Conservation (phyloP, 2,329 filamentous ascomycete species). For the Phaeosphaeriaceae sp. region DNA sequence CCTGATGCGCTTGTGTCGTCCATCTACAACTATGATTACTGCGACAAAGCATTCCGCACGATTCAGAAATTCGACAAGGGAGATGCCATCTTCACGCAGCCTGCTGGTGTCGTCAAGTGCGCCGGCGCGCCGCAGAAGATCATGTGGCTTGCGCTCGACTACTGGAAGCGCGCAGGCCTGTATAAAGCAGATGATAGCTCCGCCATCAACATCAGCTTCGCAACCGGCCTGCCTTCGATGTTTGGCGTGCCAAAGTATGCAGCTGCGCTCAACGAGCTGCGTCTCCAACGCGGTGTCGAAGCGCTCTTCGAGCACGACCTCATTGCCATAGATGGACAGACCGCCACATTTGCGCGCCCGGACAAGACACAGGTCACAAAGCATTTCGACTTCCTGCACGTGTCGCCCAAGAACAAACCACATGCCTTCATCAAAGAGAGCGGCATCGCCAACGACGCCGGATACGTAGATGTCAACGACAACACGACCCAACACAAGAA, state of each 20-base stretch:
- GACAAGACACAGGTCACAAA: conserved; percentile 35
- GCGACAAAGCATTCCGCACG: conserved; percentile 45
- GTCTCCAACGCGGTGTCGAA: conserved; percentile 45
- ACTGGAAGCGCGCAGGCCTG: conserved; percentile 45
- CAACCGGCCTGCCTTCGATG: conserved; percentile 49
- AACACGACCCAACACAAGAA: conserved; percentile 46
- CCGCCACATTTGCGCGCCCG: conserved; percentile 40
- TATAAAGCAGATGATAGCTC: conserved; percentile 40
- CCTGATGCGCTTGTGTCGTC: conserved; percentile 44
- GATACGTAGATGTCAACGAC: conserved; percentile 48
- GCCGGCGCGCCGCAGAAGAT: conserved; percentile 51
- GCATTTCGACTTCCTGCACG: conserved; percentile 49
- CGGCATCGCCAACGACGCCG: conserved; percentile 42
- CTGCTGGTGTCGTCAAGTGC: conserved; percentile 49
- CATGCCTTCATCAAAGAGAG: conserved; percentile 47
- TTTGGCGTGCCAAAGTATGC: conserved; percentile 52
- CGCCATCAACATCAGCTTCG: conserved; percentile 47
- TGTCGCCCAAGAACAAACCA: conserved; percentile 48
- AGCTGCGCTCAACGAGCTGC: conserved; percentile 43
- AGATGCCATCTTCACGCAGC: conserved; percentile 49
- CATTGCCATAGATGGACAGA: conserved; percentile 46
- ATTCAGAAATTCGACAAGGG: conserved; percentile 44
- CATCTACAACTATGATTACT: conserved; percentile 48
- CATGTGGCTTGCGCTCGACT: conserved; percentile 52
- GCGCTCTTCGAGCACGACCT: conserved; percentile 51